Percentiles rank a stretch among this genome's conserved stretches.
phyloP scores from a whole-genome alignment of 805 yeast genomes.

The Allodekkera sacchari region DNA sequence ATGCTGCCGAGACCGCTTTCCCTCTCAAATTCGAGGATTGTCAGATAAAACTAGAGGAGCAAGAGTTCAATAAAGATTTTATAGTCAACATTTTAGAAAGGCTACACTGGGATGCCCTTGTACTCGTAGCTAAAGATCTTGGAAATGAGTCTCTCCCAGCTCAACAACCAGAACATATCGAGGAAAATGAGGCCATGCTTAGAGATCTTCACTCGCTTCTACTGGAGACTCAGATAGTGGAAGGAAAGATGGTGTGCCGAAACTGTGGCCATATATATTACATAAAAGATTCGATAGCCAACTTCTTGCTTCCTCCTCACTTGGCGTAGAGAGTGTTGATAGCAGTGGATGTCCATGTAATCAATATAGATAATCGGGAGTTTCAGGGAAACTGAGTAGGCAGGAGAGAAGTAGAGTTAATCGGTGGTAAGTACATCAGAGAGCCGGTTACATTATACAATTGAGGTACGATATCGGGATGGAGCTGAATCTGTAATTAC shows the following conservation, averaged over 20 bases:
- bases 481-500: no score
- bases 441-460: no score
- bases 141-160: slow-evolving; percentile 58
- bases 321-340: no score
- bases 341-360: no score
- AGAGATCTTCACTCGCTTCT: slow-evolving; percentile 70
- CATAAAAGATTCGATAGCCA: slow-evolving; percentile 90
- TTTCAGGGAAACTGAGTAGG: no score
- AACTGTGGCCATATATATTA: slow-evolving; percentile 83
- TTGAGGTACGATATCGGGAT: no score
- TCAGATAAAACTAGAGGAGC: slow-evolving; percentile 65
- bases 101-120: slow-evolving; percentile 81
- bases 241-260: slow-evolving; percentile 84
- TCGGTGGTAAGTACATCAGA: no score
- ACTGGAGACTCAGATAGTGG: slow-evolving; percentile 76
- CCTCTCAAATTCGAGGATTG: slow-evolving; percentile 69
- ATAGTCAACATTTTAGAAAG: slow-evolving; percentile 67
- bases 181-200: slow-evolving; percentile 43
- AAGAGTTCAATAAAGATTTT: slow-evolving; percentile 78
- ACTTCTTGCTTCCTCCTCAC: slow-evolving; percentile 91
- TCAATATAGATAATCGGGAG: no score
- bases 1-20: slow-evolving; percentile 62
- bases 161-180: slow-evolving; percentile 47
- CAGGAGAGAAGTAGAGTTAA: no score
- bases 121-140: slow-evolving; percentile 67